Base-by-base conservation (phyloP, 2,329 filamentous ascomycete species). In the Cladosporium austrohemisphaericum region DNA sequence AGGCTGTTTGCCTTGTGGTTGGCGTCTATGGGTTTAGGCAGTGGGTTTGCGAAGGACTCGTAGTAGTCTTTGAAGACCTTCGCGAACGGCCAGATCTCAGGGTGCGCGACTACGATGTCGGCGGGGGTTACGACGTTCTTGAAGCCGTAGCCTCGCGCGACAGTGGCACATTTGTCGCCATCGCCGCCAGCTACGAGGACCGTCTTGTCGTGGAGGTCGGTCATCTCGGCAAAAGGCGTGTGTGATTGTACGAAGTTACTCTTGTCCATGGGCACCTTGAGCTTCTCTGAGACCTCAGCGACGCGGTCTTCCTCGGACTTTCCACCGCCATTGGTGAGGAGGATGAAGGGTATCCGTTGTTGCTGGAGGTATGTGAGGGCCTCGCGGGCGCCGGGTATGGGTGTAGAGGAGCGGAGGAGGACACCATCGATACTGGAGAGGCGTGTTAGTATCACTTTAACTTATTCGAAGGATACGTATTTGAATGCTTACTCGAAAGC, bases 271-370 rank as follows among this genome's bases (percentile, higher is more conserved):
- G 76, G 69, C 1, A 90, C 73, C 20, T 78, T 74, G 5, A 94
- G 77, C 57, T 81, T 82, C 35, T 77, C 66, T 57, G 79, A 83
- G 46, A 94, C 75, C 53, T 91, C 85, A 6, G 73, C 73, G 23
- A 89, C 85, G 14, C 88, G 80, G 51, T 86, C 83, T 2, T 73
- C 74, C 69, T 97, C 92, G 55, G 83, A 81, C 63, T 86, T 89
- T 51, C 93, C 93, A 33, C 93, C 93, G 59, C 93, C 93, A 69
- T 98, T 98, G 52, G 93, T 98, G 55, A 98, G 77, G 26, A 98
- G 81, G 61, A 98, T 92, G 71, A 95, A 97, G 10, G 91, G 91
- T 37, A 96, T 88, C 38, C 80, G 76, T 62, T 90, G 78, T 38
- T 77, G 71, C 58, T 90, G 82, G 16, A 97, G 82, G 61, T 83